These are phyloP conservation scores for Fusarium illudens DNA, from an alignment of 2,329 filamentous ascomycete species.

Conservation along the genomic window DNA sequence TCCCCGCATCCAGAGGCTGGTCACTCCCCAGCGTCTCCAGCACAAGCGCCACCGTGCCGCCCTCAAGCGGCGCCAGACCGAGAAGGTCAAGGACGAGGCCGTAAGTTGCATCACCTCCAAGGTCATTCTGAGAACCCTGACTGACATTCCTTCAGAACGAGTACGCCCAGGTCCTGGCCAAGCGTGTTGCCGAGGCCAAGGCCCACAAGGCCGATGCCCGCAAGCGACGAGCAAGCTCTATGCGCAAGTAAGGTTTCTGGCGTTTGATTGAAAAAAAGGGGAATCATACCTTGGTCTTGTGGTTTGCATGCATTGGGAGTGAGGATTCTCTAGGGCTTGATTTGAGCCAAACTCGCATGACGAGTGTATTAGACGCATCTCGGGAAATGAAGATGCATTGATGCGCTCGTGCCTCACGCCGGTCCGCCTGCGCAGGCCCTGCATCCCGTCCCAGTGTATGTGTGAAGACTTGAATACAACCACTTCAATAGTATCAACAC, in stretches of 20 bases:
- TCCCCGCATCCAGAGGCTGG: conserved; percentile 99
- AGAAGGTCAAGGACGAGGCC: conserved; percentile 98
- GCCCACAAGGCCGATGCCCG: conserved; percentile 89
- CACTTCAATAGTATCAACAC: not conserved
- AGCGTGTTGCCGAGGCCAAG: conserved; percentile 97
- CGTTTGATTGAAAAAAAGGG: conserved; percentile 48
- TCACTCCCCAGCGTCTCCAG: conserved; percentile 99
- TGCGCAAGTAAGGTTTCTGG: conserved; percentile 77
- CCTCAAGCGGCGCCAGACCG: conserved; percentile 96
- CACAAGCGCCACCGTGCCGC: conserved; percentile 99
- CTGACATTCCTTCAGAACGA: conserved; percentile 74
- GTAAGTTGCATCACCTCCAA: conserved; percentile 65
- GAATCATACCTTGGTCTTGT: conserved; percentile 51
- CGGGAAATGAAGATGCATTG: conserved; percentile 47
- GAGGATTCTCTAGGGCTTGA: conserved; percentile 47
- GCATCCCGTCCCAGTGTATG: not conserved
- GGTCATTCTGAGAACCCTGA: fast-evolving
- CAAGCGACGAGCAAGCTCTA: conserved; percentile 96
- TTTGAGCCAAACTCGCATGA: conserved; percentile 41
- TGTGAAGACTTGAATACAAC: not conserved
- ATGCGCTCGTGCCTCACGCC: conserved; percentile 41
- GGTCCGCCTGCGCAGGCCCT: conserved; percentile 15
- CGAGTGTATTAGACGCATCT: conserved; percentile 52
- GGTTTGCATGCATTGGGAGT: conserved; percentile 54
- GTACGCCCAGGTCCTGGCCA: conserved; percentile 94